Percentiles rank a stretch among this genome's conserved stretches.
Evolutionary conservation across 1,284 basidiomycete genomes (phyloP).

Genomic region (Irpex sp.): DNA sequence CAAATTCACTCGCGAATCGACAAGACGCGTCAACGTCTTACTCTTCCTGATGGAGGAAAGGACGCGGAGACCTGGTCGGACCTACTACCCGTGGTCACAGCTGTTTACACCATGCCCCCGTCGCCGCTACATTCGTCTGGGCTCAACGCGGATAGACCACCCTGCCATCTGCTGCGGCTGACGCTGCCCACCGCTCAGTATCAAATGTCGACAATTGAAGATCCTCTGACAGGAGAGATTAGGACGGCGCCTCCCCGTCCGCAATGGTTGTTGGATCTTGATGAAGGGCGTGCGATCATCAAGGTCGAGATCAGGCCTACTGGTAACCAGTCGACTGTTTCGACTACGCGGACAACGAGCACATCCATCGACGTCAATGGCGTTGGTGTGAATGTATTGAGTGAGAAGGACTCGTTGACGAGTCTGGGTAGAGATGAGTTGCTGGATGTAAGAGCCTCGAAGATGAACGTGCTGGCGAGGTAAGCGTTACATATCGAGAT

Average conservation of each 20-base stretch:
- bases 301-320: slow-evolving; percentile 53
- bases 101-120: slow-evolving; percentile 68
- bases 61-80: slow-evolving; percentile 5
- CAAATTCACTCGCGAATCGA: slow-evolving; percentile 43
- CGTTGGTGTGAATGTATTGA: slow-evolving; percentile 49
- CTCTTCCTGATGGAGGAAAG: slow-evolving; percentile 17
- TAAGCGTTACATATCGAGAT: slow-evolving; percentile 24
- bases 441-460: slow-evolving; percentile 60
- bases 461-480: slow-evolving; percentile 64
- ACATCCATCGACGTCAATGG: slow-evolving; percentile 44
- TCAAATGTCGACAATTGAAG: slow-evolving; percentile 67
- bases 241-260: slow-evolving; percentile 65
- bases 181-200: slow-evolving; percentile 82
- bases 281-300: slow-evolving; percentile 62
- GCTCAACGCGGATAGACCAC: slow-evolving; percentile 51
- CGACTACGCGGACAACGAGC: slow-evolving; percentile 19
- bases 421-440: slow-evolving; percentile 69
- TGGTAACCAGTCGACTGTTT: background rate
- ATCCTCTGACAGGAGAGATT: slow-evolving; percentile 77
- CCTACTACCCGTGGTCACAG: slow-evolving; percentile 49
- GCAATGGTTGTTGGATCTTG: slow-evolving; percentile 69
- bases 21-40: slow-evolving; percentile 26
- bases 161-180: slow-evolving; percentile 73
- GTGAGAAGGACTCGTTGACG: slow-evolving; percentile 74
- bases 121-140: slow-evolving; percentile 79